These are phyloP conservation scores for Tulasnella sp. DNA, from an alignment of 768 basidiomycete species.

Conservation along the genomic window DNA sequence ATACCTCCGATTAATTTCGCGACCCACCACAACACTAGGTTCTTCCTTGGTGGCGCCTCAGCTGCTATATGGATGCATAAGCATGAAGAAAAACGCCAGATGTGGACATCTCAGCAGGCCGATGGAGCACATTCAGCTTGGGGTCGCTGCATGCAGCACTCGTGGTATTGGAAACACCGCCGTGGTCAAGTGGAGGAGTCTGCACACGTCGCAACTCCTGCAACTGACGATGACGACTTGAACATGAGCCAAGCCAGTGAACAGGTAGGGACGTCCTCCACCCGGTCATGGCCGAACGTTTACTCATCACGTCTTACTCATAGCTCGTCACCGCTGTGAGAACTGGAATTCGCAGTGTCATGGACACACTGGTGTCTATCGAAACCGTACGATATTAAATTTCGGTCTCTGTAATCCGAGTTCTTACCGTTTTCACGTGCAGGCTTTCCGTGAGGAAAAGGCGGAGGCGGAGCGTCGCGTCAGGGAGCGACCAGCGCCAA, in stretches of 20 bases:
- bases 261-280: not conserved
- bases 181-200: conserved; percentile 6
- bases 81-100: conserved; percentile 12
- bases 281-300: not conserved
- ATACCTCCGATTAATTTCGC: not conserved
- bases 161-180: conserved; percentile 13
- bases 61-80: conserved; percentile 18
- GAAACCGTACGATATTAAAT: not conserved
- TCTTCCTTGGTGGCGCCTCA: conserved; percentile 22
- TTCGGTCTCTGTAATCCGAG: not conserved
- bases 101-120: not conserved
- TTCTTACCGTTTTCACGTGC: not conserved
- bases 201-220: not conserved
- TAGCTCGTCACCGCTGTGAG: conserved; percentile 22
- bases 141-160: conserved; percentile 27
- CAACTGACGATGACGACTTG: not conserved
- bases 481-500: not conserved
- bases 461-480: conserved; percentile 4
- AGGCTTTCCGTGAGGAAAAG: conserved; percentile 22
- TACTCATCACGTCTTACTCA: not conserved
- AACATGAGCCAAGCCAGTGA: conserved; percentile 9
- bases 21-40: not conserved
- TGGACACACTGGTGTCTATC: not conserved
- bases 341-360: conserved; percentile 16
- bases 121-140: not conserved